Evolutionary conservation across 164 flowering plant genomes (phyloP), one percentile per base, ranked within the genome.

Genomic region (Aristolochia fimbriata): DNA sequence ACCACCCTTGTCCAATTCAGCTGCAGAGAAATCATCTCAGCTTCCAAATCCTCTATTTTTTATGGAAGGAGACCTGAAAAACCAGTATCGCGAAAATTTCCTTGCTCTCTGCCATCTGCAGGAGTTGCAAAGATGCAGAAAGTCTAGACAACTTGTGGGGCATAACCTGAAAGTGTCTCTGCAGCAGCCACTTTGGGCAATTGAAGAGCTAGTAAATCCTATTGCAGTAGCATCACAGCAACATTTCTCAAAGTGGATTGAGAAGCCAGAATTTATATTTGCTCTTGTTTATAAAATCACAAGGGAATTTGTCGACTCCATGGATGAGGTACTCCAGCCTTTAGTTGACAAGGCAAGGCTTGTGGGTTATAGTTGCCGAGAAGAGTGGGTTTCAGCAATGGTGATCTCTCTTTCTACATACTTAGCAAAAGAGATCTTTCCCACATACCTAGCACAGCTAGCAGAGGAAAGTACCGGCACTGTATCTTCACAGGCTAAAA

Each of bases 351-450:
- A 83, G 76, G 96, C 96, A 55, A 81, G 70, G 84, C 77, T 94
- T 61, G 73, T 64, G 7, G 97, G 97, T 30, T 91, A 91, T 71
- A 87, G 97, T 75, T 88, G 99, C 77, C 78, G 99, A 74, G 99
- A 94, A 78, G 99, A 94, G 75, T 94, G 97, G 97, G 74, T 91
- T 50, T 81, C 99, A 19, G 89, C 87, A 23, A 83, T 94, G 96
- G 93, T 91, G 27, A 67, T 80, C 64, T 81, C 96, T 6, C 72
- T 91, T 47, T 70, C 81, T 17, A 87, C 81, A 4, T 88, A 84
- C 71, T 72, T 91, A 76, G 96, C 91, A 41, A 91, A 88, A 67
- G 97, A 94, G 70, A 68, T 88, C 51, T 81, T 91, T 63, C 96
- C 90, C 62, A 47, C 24, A 45, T 80, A 85, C 71, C 70, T 80